These are phyloP conservation scores for Lepidium sativum DNA, from an alignment of 345 rosid species.

Conservation along the genomic window DNA sequence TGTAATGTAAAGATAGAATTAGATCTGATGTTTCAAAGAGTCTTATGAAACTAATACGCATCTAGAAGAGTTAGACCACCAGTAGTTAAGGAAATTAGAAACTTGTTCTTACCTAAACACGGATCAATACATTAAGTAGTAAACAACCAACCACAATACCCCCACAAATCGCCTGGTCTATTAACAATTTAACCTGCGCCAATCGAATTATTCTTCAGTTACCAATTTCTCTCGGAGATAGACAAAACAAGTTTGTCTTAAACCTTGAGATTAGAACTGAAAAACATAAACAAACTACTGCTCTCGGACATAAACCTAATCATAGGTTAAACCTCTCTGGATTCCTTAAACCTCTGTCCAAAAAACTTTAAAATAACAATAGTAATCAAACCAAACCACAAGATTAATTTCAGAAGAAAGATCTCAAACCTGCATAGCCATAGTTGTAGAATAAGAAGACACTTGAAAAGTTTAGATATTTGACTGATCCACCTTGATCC, in stretches of 20 bases:
- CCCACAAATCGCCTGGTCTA: conserved; percentile 24
- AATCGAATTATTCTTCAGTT: conserved; percentile 26
- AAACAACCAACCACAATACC: conserved; percentile 20
- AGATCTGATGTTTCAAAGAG: not conserved
- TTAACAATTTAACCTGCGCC: conserved; percentile 22
- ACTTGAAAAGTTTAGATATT: not conserved
- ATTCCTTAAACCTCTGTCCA: not conserved
- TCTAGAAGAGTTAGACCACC: conserved; percentile 14
- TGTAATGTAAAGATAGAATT: not conserved
- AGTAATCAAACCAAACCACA: not conserved
- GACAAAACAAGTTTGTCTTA: not conserved
- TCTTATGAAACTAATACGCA: not conserved
- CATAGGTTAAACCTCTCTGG: not conserved
- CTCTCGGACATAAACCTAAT: not conserved
- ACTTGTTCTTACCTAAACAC: conserved; percentile 21
- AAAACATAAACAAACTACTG: not conserved
- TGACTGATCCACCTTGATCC: not conserved
- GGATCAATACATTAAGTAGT: conserved; percentile 13
- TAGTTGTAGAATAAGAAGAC: conserved; percentile 16
- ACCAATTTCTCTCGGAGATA: not conserved
- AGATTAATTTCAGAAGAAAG: not conserved
- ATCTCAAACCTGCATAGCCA: conserved; percentile 27
- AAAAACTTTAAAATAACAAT: not conserved
- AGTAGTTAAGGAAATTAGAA: not conserved
- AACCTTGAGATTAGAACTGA: not conserved